phyloP scores from a whole-genome alignment of 1,284 basidiomycete species.

The Ceratobasidium sp. region DNA sequence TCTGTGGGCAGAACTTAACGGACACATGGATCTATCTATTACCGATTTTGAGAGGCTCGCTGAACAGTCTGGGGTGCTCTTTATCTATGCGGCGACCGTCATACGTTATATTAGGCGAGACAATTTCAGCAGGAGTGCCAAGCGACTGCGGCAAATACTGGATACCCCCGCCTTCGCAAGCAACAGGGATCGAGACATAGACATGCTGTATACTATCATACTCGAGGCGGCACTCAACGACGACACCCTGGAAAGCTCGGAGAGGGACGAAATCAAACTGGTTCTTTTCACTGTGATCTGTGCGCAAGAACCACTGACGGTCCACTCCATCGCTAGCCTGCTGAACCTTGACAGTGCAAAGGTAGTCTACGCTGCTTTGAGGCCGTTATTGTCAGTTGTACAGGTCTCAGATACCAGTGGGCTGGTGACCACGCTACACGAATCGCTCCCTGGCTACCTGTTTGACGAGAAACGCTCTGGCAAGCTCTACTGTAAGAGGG shows the following conservation, averaged over 20 bases:
- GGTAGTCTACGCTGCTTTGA: background rate
- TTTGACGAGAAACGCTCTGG: background rate
- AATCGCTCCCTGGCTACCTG: background rate
- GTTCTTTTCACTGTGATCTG: background rate
- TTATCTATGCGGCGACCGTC: conserved; percentile 29
- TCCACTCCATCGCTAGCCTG: background rate
- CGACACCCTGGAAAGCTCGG: background rate
- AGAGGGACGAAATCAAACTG: background rate
- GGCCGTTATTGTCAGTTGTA: background rate
- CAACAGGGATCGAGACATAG: background rate
- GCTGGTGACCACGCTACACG: background rate
- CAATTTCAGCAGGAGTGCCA: background rate
- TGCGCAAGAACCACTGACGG: conserved; percentile 3
- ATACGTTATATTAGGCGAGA: background rate
- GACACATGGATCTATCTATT: background rate
- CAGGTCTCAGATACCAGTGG: background rate
- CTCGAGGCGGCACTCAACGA: background rate
- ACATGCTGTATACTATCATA: conserved; percentile 1
- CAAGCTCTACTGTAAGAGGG: background rate
- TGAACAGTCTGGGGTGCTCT: conserved; percentile 1
- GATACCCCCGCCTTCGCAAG: background rate
- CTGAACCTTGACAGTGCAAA: background rate
- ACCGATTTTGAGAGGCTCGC: background rate
- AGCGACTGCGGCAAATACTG: conserved; percentile 4
- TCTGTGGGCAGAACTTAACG: background rate